Conservation (phyloP, 1,284 basidiomycete species). For the Naganishia liquefaciens region DNA sequence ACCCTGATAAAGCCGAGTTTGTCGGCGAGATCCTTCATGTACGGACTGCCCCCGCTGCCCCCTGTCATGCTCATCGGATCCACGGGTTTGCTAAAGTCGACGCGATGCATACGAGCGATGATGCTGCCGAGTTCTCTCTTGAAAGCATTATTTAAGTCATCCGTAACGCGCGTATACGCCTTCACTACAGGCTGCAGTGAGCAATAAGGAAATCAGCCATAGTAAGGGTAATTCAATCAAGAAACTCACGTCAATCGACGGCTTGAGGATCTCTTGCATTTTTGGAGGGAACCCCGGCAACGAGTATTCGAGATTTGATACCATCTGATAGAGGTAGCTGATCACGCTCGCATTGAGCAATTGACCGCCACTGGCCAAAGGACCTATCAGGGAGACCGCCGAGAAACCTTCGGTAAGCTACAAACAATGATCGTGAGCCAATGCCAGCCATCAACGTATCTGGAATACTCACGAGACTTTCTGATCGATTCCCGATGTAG, state of each 20-base stretch:
- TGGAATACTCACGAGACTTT: slow-evolving; percentile 64
- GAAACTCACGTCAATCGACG: slow-evolving; percentile 63
- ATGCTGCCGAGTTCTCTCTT: slow-evolving; percentile 75
- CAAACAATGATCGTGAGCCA: slow-evolving; percentile 7
- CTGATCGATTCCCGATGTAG: slow-evolving; percentile 63
- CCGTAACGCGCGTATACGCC: slow-evolving; percentile 65
- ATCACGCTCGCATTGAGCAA: slow-evolving; percentile 71
- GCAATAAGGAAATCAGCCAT: too few species aligned
- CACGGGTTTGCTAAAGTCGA: slow-evolving; percentile 71
- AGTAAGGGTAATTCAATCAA: too few species aligned
- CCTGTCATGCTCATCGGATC: slow-evolving; percentile 61
- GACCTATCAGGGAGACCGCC: slow-evolving; percentile 72
- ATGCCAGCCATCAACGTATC: neutral
- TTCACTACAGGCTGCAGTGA: slow-evolving; percentile 61
- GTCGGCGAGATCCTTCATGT: slow-evolving; percentile 85
- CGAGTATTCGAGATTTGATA: slow-evolving; percentile 67
- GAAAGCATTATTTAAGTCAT: slow-evolving; percentile 71
- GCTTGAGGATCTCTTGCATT: slow-evolving; percentile 64
- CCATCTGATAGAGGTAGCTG: slow-evolving; percentile 75
- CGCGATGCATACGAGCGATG: slow-evolving; percentile 74
- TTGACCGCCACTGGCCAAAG: slow-evolving; percentile 74
- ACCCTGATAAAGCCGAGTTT: slow-evolving; percentile 76
- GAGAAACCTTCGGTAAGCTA: slow-evolving; percentile 76
- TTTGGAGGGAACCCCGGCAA: slow-evolving; percentile 68
- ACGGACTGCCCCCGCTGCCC: slow-evolving; percentile 66